phyloP scores from a whole-genome alignment of 225 moss, liverwort and hornwort genomes.

The Ulota crispa region DNA sequence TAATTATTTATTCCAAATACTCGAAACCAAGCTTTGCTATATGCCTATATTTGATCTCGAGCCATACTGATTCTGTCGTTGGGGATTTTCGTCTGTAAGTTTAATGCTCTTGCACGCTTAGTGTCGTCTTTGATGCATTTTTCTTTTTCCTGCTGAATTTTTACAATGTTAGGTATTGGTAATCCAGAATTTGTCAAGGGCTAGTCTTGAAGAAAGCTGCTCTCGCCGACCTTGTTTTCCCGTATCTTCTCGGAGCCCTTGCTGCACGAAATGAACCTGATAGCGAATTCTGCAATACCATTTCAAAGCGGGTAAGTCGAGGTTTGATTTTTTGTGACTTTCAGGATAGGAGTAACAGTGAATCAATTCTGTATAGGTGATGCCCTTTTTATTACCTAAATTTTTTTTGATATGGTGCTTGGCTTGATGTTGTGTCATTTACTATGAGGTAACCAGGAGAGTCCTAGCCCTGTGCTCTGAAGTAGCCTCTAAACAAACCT shows the following conservation, averaged over 20 bases:
- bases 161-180: conserved; percentile 6
- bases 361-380: background rate
- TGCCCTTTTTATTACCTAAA: background rate
- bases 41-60: background rate
- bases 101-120: background rate
- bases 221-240: conserved; percentile 87
- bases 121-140: background rate
- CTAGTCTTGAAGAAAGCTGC: conserved; percentile 67
- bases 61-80: background rate
- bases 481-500: background rate
- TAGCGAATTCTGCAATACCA: conserved; percentile 53
- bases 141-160: background rate
- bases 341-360: background rate
- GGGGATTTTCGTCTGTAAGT: background rate
- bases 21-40: background rate
- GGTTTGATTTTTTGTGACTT: background rate
- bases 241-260: conserved; percentile 72
- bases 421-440: background rate
- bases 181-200: conserved; percentile 79
- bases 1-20: background rate
- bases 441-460: background rate
- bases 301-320: conserved; percentile 71
- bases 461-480: background rate
- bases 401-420: background rate
- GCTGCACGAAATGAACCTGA: conserved; percentile 64